These are phyloP conservation scores for Drechslerella stenobrocha DNA, from an alignment of 2,329 filamentous ascomycete species.

Conservation along the genomic window DNA sequence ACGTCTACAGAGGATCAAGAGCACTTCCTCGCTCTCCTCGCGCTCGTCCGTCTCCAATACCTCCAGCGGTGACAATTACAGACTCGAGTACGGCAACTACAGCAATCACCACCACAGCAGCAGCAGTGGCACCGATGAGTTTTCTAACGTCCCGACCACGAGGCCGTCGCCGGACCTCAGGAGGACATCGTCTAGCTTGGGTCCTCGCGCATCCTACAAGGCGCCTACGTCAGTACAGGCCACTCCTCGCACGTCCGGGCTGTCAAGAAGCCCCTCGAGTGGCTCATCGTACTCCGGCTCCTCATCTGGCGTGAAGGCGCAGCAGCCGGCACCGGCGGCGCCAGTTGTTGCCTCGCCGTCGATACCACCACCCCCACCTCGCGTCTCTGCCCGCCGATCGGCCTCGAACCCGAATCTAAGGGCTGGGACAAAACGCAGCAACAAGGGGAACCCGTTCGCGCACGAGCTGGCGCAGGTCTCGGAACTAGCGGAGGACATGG, in stretches of 20 bases:
- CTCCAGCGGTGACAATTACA: constrained; percentile 33
- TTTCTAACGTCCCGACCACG: background rate
- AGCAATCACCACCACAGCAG: background rate
- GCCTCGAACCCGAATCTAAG: constrained; percentile 51
- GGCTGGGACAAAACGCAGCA: constrained; percentile 52
- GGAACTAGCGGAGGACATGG: constrained; percentile 80
- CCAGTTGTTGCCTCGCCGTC: constrained; percentile 39
- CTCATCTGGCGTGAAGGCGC: constrained; percentile 52
- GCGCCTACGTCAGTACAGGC: background rate
- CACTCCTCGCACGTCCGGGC: background rate
- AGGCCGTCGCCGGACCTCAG: constrained; percentile 28
- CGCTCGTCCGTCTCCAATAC: constrained; percentile 33
- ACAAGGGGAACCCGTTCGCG: constrained; percentile 73
- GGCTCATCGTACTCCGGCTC: constrained; percentile 49
- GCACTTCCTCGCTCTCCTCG: constrained; percentile 29
- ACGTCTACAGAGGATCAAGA: constrained; percentile 37
- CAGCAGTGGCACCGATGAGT: constrained; percentile 7
- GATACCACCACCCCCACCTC: constrained; percentile 38
- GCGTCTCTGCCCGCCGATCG: constrained; percentile 32
- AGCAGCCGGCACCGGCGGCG: background rate
- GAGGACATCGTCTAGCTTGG: constrained; percentile 13
- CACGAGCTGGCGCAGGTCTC: constrained; percentile 88
- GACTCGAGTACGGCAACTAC: constrained; percentile 8
- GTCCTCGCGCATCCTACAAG: constrained; percentile 21
- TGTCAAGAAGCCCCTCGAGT: constrained; percentile 51